A percentile compares a stretch with the other conserved stretches of the same genome.
Evolutionary conservation across 1,284 basidiomycete genomes (phyloP).

Genomic region (Rhodotorula sp.): DNA sequence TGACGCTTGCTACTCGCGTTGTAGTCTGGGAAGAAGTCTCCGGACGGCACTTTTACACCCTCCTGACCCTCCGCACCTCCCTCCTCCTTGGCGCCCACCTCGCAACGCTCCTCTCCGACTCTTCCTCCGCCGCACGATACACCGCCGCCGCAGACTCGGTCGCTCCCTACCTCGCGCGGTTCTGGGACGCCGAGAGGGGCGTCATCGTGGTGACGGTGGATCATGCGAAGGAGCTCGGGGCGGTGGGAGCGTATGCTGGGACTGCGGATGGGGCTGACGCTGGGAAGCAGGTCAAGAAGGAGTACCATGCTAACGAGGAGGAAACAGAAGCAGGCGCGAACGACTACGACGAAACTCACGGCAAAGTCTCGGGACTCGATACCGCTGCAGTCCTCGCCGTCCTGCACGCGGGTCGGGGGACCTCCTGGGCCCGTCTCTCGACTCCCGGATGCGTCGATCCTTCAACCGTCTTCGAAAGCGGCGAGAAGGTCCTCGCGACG

Average conservation of each 20-base stretch:
- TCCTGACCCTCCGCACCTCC: constrained; percentile 49
- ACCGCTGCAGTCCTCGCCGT: constrained; percentile 51
- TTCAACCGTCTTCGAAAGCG: constrained; percentile 30
- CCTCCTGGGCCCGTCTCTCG: constrained; percentile 23
- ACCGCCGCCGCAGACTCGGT: constrained; percentile 44
- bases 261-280: constrained; percentile 16
- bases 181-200: constrained; percentile 47
- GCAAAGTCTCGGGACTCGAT: constrained; percentile 48
- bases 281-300: neutral
- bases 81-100: constrained; percentile 51
- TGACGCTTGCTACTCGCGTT: neutral
- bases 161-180: constrained; percentile 43
- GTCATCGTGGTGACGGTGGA: constrained; percentile 46
- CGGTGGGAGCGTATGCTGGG: constrained; percentile 4
- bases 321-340: neutral
- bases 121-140: constrained; percentile 49
- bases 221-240: constrained; percentile 16
- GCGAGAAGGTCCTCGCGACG: constrained; percentile 47
- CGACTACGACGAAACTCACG: constrained; percentile 19
- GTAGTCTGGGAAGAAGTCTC: constrained; percentile 47
- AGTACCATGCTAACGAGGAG: neutral
- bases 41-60: constrained; percentile 55
- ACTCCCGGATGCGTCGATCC: constrained; percentile 2
- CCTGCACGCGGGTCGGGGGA: constrained; percentile 48
- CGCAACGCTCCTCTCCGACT: constrained; percentile 49